Percentiles rank a stretch among this genome's conserved stretches.
Conservation (phyloP, 257 asterid genomes). For the Jaltomata sinuosa region DNA sequence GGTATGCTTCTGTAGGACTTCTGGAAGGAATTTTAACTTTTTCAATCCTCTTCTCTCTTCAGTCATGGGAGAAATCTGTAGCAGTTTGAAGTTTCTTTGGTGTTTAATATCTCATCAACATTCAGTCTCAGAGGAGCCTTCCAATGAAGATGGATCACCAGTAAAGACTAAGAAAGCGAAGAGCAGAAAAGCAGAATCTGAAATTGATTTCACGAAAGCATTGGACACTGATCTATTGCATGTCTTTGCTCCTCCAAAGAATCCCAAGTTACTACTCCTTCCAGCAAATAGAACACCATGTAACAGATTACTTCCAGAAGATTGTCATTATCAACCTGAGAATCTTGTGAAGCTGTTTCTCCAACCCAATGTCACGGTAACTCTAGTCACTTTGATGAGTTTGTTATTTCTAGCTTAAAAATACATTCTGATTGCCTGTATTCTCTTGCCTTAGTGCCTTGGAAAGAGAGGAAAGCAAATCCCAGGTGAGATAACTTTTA, state of each 20-base stretch:
- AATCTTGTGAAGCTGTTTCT: conserved; percentile 91
- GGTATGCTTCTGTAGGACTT: conserved; percentile 32
- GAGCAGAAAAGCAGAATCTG: conserved; percentile 50
- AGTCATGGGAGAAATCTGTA: neutral
- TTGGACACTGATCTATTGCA: conserved; percentile 44
- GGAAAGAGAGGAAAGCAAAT: conserved; percentile 59
- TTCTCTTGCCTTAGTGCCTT: conserved; percentile 59
- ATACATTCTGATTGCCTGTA: conserved; percentile 1
- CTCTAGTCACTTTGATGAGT: neutral
- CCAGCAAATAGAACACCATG: conserved; percentile 62
- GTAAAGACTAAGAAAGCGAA: conserved; percentile 45
- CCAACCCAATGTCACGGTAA: conserved; percentile 77
- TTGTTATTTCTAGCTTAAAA: neutral
- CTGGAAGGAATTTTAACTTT: neutral
- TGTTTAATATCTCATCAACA: conserved; percentile 5
- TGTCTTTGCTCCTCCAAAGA: conserved; percentile 77
- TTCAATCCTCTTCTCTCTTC: neutral
- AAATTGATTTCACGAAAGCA: conserved; percentile 57
- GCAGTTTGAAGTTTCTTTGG: neutral
- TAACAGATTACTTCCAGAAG: conserved; percentile 87
- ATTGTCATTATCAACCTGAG: conserved; percentile 94
- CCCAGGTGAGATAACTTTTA: conserved; percentile 34
- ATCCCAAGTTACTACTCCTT: conserved; percentile 66
- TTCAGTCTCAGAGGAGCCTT: conserved; percentile 41
- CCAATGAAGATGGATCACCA: conserved; percentile 45